Base-by-base conservation (phyloP, 2,329 filamentous ascomycete species). In the Chrysoporthe austroafricana region DNA sequence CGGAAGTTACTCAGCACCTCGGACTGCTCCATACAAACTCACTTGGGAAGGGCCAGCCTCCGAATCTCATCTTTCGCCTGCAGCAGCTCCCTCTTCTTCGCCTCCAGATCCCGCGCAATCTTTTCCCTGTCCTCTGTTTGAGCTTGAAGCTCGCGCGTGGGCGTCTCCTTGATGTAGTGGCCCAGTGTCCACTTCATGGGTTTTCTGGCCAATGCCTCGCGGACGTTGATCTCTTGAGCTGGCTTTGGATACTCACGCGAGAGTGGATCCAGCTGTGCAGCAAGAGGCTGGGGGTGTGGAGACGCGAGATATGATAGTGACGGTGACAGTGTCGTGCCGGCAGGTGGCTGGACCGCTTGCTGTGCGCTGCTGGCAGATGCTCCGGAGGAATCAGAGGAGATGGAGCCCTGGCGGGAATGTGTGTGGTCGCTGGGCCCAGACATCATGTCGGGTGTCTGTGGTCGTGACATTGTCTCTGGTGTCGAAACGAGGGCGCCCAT, bases 61-160 rank as follows among this genome's bases (percentile, higher is more conserved):
- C 62, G 58, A 36, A 75, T 67, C 52, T 74, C 69, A 36, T 72
- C 74, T 64, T 78, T 77, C 43, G 77, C 77, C 59, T 78, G 77
- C 18, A 83, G 78, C 18, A 87, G 76, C 44, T 84, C 78, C 68
- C 74, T 76, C 79, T 87, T 87, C 39, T 79, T 79, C 46, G 79
- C 78, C 63, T 83, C 82, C 50, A 86, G 78, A 58, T 81, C 79
- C 68, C 74, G 75, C 18, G 76, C 75, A 50, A 78, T 76, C 67
- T 76, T 74, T 58, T 79, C 79, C 58, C 77, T 74, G 67, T 77
- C 73, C 48, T 76, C 70, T 21, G 77, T 67, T 14, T 72, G 73
- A 34, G 71, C 21, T 56, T 71, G 72, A 1, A 46, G 34, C 69
- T 75, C 76, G 65, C 73, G 68, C 39, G 74, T 73, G 69, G 70